Conservation (phyloP, 2,329 filamentous ascomycete genomes). For the Cladosporium sp. region DNA sequence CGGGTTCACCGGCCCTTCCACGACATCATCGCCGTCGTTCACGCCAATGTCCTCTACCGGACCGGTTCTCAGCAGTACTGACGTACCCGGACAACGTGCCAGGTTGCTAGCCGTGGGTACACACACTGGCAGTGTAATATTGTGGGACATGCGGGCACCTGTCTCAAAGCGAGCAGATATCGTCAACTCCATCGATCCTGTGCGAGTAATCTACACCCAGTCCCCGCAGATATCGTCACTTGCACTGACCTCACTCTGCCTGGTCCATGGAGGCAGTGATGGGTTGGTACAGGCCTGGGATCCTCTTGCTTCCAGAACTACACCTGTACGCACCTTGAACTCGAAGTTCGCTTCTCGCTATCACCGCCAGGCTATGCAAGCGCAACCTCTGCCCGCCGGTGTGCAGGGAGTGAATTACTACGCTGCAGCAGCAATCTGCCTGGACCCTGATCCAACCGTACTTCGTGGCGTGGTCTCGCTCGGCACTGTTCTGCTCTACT, state of each 20-base stretch:
- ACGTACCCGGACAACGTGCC: conserved; percentile 80
- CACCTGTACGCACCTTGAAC: conserved; percentile 81
- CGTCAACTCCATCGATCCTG: conserved; percentile 59
- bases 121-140: conserved; percentile 65
- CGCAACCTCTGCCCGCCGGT: conserved; percentile 62
- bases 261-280: conserved; percentile 91
- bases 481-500: conserved; percentile 83
- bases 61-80: conserved; percentile 44
- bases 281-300: conserved; percentile 97
- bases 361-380: conserved; percentile 67
- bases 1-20: conserved; percentile 52
- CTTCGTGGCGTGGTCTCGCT: conserved; percentile 84
- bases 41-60: conserved; percentile 48
- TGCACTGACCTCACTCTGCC: conserved; percentile 76
- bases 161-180: conserved; percentile 51
- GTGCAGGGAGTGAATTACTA: conserved; percentile 68
- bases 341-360: conserved; percentile 78
- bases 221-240: conserved; percentile 83
- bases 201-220: conserved; percentile 83
- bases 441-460: conserved; percentile 83
- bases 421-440: conserved; percentile 74
- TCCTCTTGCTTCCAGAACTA: conserved; percentile 73
- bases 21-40: conserved; percentile 50
- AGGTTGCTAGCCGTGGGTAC: conserved; percentile 81
- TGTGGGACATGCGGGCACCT: conserved; percentile 79